Percentiles rank a stretch among this genome's conserved stretches.
Conservation (phyloP, 2,329 filamentous ascomycete genomes). For the Fusarium sulawesiense region DNA sequence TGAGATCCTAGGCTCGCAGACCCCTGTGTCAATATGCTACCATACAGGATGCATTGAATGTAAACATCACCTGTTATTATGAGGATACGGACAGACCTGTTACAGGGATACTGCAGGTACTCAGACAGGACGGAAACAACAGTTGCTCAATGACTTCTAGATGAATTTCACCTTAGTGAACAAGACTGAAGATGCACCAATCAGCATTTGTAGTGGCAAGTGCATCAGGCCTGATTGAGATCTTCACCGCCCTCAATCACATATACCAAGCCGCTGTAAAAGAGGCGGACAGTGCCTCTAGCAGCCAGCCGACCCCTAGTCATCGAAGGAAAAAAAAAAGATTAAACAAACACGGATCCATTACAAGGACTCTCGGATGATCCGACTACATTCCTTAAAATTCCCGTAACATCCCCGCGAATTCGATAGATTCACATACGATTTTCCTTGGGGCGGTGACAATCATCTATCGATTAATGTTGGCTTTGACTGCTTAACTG, state of each 20-base stretch:
- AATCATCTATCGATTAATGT: conserved; percentile 13
- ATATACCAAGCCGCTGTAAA: not conserved
- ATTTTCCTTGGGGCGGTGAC: conserved; percentile 35
- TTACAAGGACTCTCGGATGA: conserved; percentile 30
- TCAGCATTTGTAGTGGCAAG: conserved; percentile 6
- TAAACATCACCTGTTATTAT: conserved; percentile 43
- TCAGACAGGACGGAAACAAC: conserved; percentile 1
- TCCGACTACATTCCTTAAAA: conserved; percentile 39
- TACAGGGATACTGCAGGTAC: conserved; percentile 25
- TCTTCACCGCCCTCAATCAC: conserved; percentile 39
- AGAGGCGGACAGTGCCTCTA: conserved; percentile 7
- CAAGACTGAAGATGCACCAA: not conserved
- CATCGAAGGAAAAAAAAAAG: conserved; percentile 11
- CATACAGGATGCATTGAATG: conserved; percentile 36
- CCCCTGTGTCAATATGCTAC: conserved; percentile 22
- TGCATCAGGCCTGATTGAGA: conserved; percentile 25
- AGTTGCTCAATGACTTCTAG: conserved; percentile 15
- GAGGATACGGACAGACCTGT: conserved; percentile 19
- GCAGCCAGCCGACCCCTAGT: conserved; percentile 10
- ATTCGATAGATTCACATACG: conserved; percentile 28
- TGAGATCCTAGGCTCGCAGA: conserved; percentile 25
- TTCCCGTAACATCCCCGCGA: conserved; percentile 40
- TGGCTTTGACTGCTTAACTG: conserved; percentile 36
- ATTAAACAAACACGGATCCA: not conserved
- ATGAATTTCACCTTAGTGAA: conserved; percentile 27